A percentile compares a stretch with the other conserved stretches of the same genome.
These are phyloP conservation scores for Hemileccinum rubropunctum DNA, from an alignment of 768 basidiomycete species.

Conservation along the genomic window DNA sequence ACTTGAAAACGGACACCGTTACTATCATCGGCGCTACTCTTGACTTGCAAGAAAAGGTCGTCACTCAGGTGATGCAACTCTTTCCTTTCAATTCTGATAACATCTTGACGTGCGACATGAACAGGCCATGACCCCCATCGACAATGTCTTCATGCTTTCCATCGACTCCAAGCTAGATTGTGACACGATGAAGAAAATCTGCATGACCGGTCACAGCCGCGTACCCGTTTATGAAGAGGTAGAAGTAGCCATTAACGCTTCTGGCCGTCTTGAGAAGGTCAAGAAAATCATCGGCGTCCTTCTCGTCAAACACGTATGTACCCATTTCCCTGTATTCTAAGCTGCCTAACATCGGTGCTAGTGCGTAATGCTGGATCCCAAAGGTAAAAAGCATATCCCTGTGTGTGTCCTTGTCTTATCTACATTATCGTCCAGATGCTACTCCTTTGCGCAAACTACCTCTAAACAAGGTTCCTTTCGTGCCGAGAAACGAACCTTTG, in stretches of 20 bases:
- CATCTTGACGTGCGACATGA: not conserved
- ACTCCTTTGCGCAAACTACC: constrained; percentile 80
- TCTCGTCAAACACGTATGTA: constrained; percentile 70
- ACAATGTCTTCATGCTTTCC: constrained; percentile 82
- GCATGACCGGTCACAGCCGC: constrained; percentile 77
- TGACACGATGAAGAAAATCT: constrained; percentile 71
- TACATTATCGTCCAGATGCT: constrained; percentile 50
- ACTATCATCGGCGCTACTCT: constrained; percentile 88
- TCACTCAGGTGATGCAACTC: constrained; percentile 47
- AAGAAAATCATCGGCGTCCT: constrained; percentile 87
- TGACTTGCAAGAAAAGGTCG: constrained; percentile 85
- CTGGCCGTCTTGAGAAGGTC: constrained; percentile 45
- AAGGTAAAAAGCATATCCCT: constrained; percentile 41
- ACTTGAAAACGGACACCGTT: constrained; percentile 83
- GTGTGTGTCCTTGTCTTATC: not conserved
- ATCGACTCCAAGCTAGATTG: constrained; percentile 84
- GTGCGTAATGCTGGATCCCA: constrained; percentile 84
- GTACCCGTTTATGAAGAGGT: constrained; percentile 82
- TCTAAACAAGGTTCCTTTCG: constrained; percentile 82
- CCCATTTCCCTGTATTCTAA: not conserved
- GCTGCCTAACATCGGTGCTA: constrained; percentile 3
- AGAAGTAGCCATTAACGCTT: constrained; percentile 46
- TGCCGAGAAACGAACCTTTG: constrained; percentile 83
- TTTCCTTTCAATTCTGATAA: not conserved
- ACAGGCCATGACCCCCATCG: constrained; percentile 80